These are phyloP conservation scores for Takakia lepidozioides DNA, from an alignment of 225 moss, liverwort and hornwort genomes.

Conservation along the genomic window DNA sequence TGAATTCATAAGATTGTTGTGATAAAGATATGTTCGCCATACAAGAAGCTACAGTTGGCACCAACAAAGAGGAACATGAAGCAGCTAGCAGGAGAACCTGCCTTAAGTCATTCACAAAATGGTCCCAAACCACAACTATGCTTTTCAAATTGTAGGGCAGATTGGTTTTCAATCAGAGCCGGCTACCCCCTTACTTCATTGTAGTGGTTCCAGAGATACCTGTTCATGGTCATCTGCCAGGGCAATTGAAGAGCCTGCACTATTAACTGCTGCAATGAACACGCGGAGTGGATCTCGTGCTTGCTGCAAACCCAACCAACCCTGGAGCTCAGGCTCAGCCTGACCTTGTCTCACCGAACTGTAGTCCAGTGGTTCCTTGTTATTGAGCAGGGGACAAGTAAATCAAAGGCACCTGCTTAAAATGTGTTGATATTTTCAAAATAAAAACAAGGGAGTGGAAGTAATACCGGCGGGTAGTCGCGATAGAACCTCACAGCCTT, in stretches of 20 bases:
- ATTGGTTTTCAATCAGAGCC: slow-evolving; percentile 1
- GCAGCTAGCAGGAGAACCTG: too few species aligned
- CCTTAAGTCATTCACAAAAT: not conserved
- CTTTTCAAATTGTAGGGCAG: not conserved
- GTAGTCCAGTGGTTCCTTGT: not conserved
- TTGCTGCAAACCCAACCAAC: slow-evolving; percentile 41
- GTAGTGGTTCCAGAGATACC: slow-evolving; percentile 25
- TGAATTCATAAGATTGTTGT: too few species aligned
- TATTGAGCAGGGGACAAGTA: not conserved
- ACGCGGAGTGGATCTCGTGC: slow-evolving; percentile 73
- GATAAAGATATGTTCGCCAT: too few species aligned
- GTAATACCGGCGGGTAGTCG: slow-evolving; percentile 68
- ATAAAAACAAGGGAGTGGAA: not conserved
- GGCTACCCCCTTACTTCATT: not conserved
- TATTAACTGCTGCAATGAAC: slow-evolving; percentile 59
- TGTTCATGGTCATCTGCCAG: slow-evolving; percentile 71
- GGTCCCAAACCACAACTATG: not conserved
- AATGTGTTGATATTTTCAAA: too few species aligned
- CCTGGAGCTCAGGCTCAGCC: not conserved
- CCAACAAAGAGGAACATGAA: too few species aligned
- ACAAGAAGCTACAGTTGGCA: not conserved
- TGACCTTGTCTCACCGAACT: not conserved
- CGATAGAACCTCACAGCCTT: slow-evolving; percentile 78
- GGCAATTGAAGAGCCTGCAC: slow-evolving; percentile 48
- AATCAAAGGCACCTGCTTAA: too few species aligned